Percentiles rank a stretch among this genome's conserved stretches.
Evolutionary conservation across 2,329 filamentous ascomycete species (phyloP).

Genomic region (Fusarium sp.): DNA sequence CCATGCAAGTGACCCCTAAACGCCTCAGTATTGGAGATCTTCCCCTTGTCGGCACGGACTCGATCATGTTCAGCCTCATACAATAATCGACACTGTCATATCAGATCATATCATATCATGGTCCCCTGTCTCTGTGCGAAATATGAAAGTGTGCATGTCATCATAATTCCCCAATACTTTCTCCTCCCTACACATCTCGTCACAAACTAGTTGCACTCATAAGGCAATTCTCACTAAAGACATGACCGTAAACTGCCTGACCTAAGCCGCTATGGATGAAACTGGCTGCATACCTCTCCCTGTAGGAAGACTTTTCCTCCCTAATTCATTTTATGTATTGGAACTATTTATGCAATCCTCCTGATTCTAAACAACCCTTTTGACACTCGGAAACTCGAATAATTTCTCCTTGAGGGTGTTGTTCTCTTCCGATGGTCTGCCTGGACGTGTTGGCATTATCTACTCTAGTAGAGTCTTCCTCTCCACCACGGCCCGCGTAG

Average conservation of each 20-base stretch:
- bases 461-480: neutral
- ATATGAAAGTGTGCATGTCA: neutral
- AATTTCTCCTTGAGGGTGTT: neutral
- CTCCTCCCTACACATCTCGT: neutral
- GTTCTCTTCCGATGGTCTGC: neutral
- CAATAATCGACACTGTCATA: neutral
- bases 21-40: neutral
- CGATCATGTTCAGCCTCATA: neutral
- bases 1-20: conserved; percentile 13
- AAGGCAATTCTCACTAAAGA: neutral
- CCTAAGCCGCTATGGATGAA: conserved; percentile 2
- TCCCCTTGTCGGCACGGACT: neutral
- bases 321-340: conserved; percentile 3
- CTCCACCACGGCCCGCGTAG: conserved; percentile 28
- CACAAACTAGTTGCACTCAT: neutral
- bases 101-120: neutral
- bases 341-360: conserved; percentile 10
- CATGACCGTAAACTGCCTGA: neutral
- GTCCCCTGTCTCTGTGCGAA: neutral
- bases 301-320: neutral
- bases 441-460: neutral
- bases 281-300: conserved; percentile 15
- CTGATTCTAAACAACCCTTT: neutral
- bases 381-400: neutral
- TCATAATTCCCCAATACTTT: neutral